Evolutionary conservation across 2,329 filamentous ascomycete genomes (phyloP), one percentile per base, ranked within the genome.

Genomic region (Curvularia eragrostidis): DNA sequence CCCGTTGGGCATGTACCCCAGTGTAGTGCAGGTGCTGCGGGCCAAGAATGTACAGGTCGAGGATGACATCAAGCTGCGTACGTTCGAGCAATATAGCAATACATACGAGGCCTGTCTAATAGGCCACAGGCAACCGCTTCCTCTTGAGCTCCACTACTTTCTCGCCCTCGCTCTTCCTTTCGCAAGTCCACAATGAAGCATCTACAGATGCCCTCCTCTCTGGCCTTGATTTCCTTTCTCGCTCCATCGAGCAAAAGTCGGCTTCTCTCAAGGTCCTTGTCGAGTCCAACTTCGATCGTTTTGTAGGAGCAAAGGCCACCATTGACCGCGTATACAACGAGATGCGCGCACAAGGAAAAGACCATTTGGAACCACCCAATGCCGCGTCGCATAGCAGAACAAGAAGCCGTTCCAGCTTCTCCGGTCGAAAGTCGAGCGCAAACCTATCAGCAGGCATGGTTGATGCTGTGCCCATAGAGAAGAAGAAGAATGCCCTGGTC

Each of bases 261-360:
- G 95, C 94, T 0, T 97, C 93, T 3, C 85, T 99, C 60, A 99
- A 99, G 75, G 91, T 96, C 10, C 84, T 99, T 18, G 95, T 99
- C 23, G 95, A 99, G 77, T 94, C 91, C 63, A 99, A 99, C 76
- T 99, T 99, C 74, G 96, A 99, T 78, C 90, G 94, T 65, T 99
- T 99, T 80, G 95, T 99, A 54, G 90, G 92, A 62, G 95, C 95
- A 42, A 99, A 99, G 77, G 91, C 94, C 18, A 98, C 94, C 7
- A 98, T 99, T 70, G 95, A 99, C 79, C 96, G 96, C 78, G 95
- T 99, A 51, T 99, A 99, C 79, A 96, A 89, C 61, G 95, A 99
- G 77, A 99, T 99, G 95, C 82, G 85, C 26, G 84, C 84, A 32
- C 84, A 97, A 86, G 83, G 93, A 82, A 77, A 79, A 41, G 78